Evolutionary conservation across 257 asterid species (phyloP).

Genomic region (Nicotiana otophora): DNA sequence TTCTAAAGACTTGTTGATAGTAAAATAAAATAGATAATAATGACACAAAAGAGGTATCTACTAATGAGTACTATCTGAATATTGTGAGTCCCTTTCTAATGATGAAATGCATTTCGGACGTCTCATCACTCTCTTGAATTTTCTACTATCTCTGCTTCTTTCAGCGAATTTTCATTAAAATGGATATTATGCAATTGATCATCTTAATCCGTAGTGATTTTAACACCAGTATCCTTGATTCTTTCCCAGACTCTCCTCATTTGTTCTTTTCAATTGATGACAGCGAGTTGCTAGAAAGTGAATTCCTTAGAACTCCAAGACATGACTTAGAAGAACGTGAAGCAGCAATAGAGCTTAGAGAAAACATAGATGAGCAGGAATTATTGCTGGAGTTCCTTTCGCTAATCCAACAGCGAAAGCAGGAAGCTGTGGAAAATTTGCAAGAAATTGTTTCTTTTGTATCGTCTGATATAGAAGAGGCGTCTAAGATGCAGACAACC

Average conservation of each 20-base stretch:
- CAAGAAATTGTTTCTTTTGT: slow-evolving; percentile 57
- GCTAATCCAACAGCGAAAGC: slow-evolving; percentile 68
- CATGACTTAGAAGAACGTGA: slow-evolving; percentile 75
- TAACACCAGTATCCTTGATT: neutral
- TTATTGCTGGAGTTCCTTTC: slow-evolving; percentile 76
- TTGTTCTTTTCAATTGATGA: slow-evolving; percentile 4
- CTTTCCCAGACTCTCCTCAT: slow-evolving; percentile 14
- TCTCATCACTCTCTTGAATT: neutral
- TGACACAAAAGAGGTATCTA: neutral
- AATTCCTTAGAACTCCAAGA: slow-evolving; percentile 73
- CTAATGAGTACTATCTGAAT: slow-evolving; percentile 1
- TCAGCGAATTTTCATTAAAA: neutral
- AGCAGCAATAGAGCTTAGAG: slow-evolving; percentile 75
- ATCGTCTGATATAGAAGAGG: slow-evolving; percentile 91
- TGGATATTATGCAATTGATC: neutral
- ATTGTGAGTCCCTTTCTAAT: neutral
- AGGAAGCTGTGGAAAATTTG: slow-evolving; percentile 60
- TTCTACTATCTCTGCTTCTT: neutral
- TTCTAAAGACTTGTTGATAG: neutral
- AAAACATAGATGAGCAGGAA: slow-evolving; percentile 84
- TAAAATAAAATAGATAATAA: neutral
- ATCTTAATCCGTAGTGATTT: neutral
- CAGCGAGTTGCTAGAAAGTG: slow-evolving; percentile 91
- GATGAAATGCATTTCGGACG: neutral
- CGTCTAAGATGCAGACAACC: slow-evolving; percentile 46